Evolutionary conservation across 306 rosid genomes (phyloP), one percentile per base, ranked within the genome.

Genomic region (Ceratonia siliqua): DNA sequence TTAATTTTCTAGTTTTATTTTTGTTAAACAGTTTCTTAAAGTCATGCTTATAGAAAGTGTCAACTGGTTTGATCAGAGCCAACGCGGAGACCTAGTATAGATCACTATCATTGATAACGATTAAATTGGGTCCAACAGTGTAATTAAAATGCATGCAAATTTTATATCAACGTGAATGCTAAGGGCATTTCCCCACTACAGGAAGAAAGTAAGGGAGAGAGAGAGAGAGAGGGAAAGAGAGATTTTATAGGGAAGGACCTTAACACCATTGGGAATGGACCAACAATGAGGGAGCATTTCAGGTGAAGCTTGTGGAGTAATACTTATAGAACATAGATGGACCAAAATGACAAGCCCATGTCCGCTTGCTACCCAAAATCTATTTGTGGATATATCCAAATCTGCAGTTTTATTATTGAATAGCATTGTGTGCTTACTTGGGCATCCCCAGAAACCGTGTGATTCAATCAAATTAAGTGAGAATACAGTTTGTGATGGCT

Each of bases 181-280:
- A 13, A 45, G 35, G 64, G 18, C 17, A 71, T 45, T 78, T 75
- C 57, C 66, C 67, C 62, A 62, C 41, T 62, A 70, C 45, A 48
- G 55, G 17, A 21, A 13, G 53, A 36, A 62, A 42, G 5, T 2
- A 79, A 72, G 80, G 62, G 61, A 22, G 71, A 68, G n/a, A n/a
- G n/a, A 28, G 53, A 5, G 53, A 14, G 21, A 4, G 53, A 74
- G 79, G 36, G 68, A 33, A 49, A 72, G 85, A 72, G 70, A 57
- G 74, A 48, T 46, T 13, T 71, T 2, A 54, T 70, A 82, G 77
- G 70, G 48, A 35, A 81, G 82, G 79, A 77, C 70, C 80, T 75
- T 70, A 14, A 63, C 15, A 75, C 69, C 82, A 65, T 45, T 64
- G 70, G 74, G 68, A 72, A 79, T 76, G 84, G 84, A 79, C 87